Percentiles rank a stretch among this genome's conserved stretches.
phyloP scores from a whole-genome alignment of 1,284 basidiomycete genomes.

The Fomitopsis schrenkii region DNA sequence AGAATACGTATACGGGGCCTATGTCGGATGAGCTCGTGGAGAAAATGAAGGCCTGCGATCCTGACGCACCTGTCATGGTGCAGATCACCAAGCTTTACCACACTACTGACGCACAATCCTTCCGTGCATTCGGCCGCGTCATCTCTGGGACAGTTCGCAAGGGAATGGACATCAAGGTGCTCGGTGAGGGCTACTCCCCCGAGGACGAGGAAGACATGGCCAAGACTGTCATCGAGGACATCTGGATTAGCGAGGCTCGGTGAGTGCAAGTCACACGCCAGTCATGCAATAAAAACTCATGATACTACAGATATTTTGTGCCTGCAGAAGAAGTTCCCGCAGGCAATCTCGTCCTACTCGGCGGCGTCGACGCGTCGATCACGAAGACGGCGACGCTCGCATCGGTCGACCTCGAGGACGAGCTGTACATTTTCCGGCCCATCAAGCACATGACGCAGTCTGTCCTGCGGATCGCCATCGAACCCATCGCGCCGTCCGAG shows the following conservation, averaged over 20 bases:
- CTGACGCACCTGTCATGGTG: slow-evolving; percentile 87
- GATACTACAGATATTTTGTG: slow-evolving; percentile 72
- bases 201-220: slow-evolving; percentile 99
- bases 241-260: slow-evolving; percentile 91
- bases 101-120: slow-evolving; percentile 92
- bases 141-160: slow-evolving; percentile 87
- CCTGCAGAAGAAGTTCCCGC: slow-evolving; percentile 86
- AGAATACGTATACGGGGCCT: slow-evolving; percentile 83
- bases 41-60: slow-evolving; percentile 80
- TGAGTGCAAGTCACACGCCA: slow-evolving; percentile 25
- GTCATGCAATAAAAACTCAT: slow-evolving; percentile 9
- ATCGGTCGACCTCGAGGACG: slow-evolving; percentile 68
- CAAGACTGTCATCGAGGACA: slow-evolving; percentile 78
- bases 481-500: slow-evolving; percentile 96
- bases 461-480: slow-evolving; percentile 98
- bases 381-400: slow-evolving; percentile 93
- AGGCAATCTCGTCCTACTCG: slow-evolving; percentile 90
- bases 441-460: slow-evolving; percentile 96
- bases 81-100: slow-evolving; percentile 94
- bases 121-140: slow-evolving; percentile 94
- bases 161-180: slow-evolving; percentile 88
- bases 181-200: slow-evolving; percentile 94
- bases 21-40: slow-evolving; percentile 74
- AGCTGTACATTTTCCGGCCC: slow-evolving; percentile 92
- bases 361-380: slow-evolving; percentile 92